Evolutionary conservation across 2,329 filamentous ascomycete genomes (phyloP).

Genomic region (Simplicillium aogashimaense): DNA sequence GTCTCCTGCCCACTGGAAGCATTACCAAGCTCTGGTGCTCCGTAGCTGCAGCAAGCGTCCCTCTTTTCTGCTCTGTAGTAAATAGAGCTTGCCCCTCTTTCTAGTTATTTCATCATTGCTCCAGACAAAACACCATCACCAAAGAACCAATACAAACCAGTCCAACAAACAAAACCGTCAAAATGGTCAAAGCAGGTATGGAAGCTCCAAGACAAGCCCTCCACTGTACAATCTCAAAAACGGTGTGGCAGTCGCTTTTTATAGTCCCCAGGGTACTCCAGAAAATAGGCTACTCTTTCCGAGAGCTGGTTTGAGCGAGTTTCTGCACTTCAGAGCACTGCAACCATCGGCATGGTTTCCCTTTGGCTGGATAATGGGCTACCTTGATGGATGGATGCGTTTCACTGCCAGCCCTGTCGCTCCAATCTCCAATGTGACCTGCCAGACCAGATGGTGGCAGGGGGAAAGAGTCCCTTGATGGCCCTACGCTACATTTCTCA

Average conservation of each 20-base stretch:
- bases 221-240: no score
- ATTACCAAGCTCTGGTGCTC: no score
- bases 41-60: no score
- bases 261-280: constrained; percentile 11
- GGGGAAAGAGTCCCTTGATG: constrained; percentile 21
- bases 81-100: constrained; percentile 1
- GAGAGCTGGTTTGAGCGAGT: constrained; percentile 52
- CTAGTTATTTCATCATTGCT: constrained; percentile 6
- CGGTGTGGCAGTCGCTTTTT: constrained; percentile 6
- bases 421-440: constrained; percentile 5
- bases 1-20: no score
- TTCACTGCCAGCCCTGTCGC: no score
- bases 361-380: constrained; percentile 7
- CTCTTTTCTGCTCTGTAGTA: no score
- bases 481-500: no score
- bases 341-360: neutral
- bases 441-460: neutral
- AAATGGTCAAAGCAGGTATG: constrained; percentile 98
- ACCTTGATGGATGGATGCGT: constrained; percentile 33
- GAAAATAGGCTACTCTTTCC: no score
- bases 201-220: no score
- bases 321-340: constrained; percentile 22
- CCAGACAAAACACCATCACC: constrained; percentile 4
- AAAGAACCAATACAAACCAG: constrained; percentile 13
- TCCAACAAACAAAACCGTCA: constrained; percentile 44